Conservation (phyloP, 805 yeast genomes). For the Sungouiozyma ichnusensis region DNA sequence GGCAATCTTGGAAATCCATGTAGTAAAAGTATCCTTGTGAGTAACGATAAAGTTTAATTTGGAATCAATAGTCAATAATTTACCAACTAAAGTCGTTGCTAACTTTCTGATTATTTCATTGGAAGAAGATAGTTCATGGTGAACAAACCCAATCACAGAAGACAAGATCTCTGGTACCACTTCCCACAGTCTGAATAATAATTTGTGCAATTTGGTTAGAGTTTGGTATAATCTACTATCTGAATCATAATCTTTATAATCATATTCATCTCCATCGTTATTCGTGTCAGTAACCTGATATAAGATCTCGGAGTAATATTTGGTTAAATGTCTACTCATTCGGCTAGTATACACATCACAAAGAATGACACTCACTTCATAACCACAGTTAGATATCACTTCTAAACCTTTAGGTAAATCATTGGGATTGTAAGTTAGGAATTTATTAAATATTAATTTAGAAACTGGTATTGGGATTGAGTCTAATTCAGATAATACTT, state of each 20-base stretch:
- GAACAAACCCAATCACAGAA: constrained; percentile 67
- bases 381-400: constrained; percentile 40
- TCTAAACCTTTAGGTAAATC: constrained; percentile 24
- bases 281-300: constrained; percentile 34
- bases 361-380: constrained; percentile 52
- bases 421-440: constrained; percentile 31
- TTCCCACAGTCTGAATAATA: constrained; percentile 64
- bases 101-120: constrained; percentile 48
- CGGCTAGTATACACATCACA: constrained; percentile 65
- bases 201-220: constrained; percentile 49
- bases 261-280: constrained; percentile 12
- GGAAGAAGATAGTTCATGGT: constrained; percentile 70
- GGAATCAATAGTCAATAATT: constrained; percentile 42
- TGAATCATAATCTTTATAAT: constrained; percentile 8
- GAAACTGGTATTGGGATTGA: constrained; percentile 50
- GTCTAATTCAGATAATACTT: constrained; percentile 62
- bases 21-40: constrained; percentile 51
- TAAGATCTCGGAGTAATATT: constrained; percentile 66
- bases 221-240: constrained; percentile 25
- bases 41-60: constrained; percentile 46
- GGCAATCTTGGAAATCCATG: constrained; percentile 66
- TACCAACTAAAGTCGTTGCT: constrained; percentile 67
- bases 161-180: constrained; percentile 63
- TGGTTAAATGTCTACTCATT: constrained; percentile 66
- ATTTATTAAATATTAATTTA: constrained; percentile 54